A percentile compares a stretch with the other conserved stretches of the same genome.
Evolutionary conservation across 1,284 basidiomycete genomes (phyloP).

Genomic region (Fomitopsis betulina): DNA sequence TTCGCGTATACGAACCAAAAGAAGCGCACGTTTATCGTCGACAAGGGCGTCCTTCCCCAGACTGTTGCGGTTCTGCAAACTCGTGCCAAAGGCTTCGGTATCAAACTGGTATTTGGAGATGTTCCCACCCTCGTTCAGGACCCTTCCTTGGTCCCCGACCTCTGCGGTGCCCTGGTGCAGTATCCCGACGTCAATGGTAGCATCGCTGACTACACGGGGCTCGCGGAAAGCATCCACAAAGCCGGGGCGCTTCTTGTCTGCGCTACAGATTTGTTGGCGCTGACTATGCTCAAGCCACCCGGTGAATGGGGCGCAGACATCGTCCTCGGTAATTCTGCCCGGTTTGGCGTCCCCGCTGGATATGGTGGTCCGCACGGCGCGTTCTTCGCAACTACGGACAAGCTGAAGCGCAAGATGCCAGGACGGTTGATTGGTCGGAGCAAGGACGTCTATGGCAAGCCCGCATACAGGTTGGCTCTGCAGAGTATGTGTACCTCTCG

Average conservation of each 20-base stretch:
- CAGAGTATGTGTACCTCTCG: slow-evolving; percentile 65
- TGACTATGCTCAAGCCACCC: slow-evolving; percentile 92
- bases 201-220: slow-evolving; percentile 70
- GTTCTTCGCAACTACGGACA: slow-evolving; percentile 94
- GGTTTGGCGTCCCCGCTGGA: slow-evolving; percentile 91
- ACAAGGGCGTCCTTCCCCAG: slow-evolving; percentile 79
- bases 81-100: slow-evolving; percentile 87
- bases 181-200: slow-evolving; percentile 91
- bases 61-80: slow-evolving; percentile 84
- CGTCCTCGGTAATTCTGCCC: slow-evolving; percentile 90
- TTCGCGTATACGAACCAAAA: slow-evolving; percentile 63
- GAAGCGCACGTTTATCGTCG: slow-evolving; percentile 84
- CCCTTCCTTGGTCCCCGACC: slow-evolving; percentile 50
- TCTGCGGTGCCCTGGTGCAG: slow-evolving; percentile 89
- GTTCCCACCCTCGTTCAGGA: slow-evolving; percentile 49
- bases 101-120: slow-evolving; percentile 72
- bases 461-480: slow-evolving; percentile 89
- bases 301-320: slow-evolving; percentile 99
- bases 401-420: slow-evolving; percentile 95
- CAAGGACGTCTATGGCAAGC: slow-evolving; percentile 79
- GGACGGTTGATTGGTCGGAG: slow-evolving; percentile 91
- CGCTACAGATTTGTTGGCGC: slow-evolving; percentile 89
- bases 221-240: slow-evolving; percentile 73
- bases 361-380: slow-evolving; percentile 93
- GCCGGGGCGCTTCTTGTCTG: slow-evolving; percentile 78